These are phyloP conservation scores for Volvox reticuliferus DNA, from an alignment of 139 green algal genomes.

Conservation along the genomic window DNA sequence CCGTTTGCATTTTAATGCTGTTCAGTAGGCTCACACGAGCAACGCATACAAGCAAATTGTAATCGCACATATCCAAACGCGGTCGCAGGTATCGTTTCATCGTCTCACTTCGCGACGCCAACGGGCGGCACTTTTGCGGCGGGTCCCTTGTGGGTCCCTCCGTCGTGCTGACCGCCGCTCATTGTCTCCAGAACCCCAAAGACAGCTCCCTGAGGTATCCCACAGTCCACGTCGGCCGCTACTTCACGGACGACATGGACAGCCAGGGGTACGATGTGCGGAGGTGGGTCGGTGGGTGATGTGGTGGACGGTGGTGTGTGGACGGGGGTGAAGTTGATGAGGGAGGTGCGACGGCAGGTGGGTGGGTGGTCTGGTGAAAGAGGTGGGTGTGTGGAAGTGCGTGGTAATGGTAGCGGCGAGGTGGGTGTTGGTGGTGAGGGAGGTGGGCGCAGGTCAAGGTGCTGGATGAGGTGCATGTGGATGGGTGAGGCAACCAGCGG, in stretches of 20 bases:
- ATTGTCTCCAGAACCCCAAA: constrained; percentile 9
- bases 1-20: too few relatives aligned
- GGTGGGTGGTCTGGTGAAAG: not conserved
- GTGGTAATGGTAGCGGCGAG: not conserved
- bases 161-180: constrained; percentile 24
- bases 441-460: too few relatives aligned
- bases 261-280: constrained; percentile 2
- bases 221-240: constrained; percentile 27
- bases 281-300: not conserved
- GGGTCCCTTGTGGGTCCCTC: not conserved
- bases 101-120: constrained; percentile 21
- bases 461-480: too few relatives aligned
- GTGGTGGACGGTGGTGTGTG: not conserved
- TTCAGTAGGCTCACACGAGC: too few relatives aligned
- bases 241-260: not conserved
- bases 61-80: not conserved
- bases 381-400: not conserved
- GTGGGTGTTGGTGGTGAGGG: not conserved
- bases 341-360: not conserved
- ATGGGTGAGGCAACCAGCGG: too few relatives aligned
- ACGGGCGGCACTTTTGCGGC: constrained; percentile 40
- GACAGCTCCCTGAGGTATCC: constrained; percentile 6
- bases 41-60: too few relatives aligned
- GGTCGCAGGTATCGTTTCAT: constrained; percentile 31
- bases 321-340: not conserved